Percentiles rank a stretch among this genome's conserved stretches.
phyloP scores from a whole-genome alignment of 1,284 basidiomycete genomes.

The Laetiporus sulphureus region DNA sequence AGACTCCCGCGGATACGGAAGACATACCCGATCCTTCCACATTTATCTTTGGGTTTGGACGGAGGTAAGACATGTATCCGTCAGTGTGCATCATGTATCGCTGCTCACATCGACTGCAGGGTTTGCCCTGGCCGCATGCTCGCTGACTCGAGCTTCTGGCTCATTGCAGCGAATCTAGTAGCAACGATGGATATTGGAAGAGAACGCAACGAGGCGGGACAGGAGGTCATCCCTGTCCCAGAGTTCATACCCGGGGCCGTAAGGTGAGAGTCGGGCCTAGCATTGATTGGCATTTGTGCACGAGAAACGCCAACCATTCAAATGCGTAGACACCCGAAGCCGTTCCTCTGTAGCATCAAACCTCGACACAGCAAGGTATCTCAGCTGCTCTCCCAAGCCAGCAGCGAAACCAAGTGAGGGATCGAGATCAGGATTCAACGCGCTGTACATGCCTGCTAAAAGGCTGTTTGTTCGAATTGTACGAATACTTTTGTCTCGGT shows the following conservation, averaged over 20 bases:
- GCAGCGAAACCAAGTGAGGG: no score
- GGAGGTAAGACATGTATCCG: background rate
- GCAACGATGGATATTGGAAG: background rate
- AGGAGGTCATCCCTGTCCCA: background rate
- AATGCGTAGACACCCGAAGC: background rate
- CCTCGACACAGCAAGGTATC: slow-evolving; percentile 1
- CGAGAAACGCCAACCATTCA: background rate
- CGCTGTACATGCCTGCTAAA: no score
- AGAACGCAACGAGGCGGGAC: background rate
- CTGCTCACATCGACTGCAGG: background rate
- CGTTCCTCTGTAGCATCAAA: background rate
- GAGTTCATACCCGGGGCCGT: background rate
- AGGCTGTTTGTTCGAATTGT: no score
- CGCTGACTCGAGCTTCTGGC: background rate
- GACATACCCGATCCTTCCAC: background rate
- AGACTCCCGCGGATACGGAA: background rate
- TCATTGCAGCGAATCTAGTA: background rate
- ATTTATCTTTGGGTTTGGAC: slow-evolving; percentile 1
- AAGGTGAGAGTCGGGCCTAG: background rate
- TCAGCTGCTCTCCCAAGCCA: background rate
- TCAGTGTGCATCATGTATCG: background rate
- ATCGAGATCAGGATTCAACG: no score
- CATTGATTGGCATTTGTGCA: background rate
- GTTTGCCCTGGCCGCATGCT: background rate
- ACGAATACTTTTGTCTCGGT: no score